Conservation (phyloP, 129 eudicot genomes). For the Flaveria robusta region DNA sequence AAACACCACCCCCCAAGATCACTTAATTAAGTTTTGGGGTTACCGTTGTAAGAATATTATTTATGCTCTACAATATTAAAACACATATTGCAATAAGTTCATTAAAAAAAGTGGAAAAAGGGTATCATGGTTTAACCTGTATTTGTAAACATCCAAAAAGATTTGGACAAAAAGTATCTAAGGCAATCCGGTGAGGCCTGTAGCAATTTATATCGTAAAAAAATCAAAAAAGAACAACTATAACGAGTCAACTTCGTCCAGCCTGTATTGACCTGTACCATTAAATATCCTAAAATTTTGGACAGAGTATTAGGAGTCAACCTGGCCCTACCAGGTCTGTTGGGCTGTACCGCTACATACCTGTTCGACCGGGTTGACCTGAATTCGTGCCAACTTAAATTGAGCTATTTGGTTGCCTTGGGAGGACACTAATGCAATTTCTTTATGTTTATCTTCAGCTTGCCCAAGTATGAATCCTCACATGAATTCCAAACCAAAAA, state of each 20-base stretch:
- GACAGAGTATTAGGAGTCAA: not conserved
- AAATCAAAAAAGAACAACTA: not conserved
- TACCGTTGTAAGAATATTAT: no score
- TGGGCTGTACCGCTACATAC: not conserved
- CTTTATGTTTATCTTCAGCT: constrained; percentile 40
- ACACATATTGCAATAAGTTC: not conserved
- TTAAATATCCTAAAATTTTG: not conserved
- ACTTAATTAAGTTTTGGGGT: no score
- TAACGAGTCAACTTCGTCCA: not conserved
- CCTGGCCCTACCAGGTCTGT: not conserved
- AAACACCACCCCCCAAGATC: no score
- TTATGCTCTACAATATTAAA: no score
- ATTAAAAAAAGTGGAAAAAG: not conserved
- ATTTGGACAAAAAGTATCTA: not conserved
- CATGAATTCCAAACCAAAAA: constrained; percentile 90
- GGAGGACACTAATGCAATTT: not conserved
- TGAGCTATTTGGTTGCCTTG: no score
- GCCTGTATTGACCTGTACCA: not conserved
- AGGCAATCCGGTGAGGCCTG: not conserved
- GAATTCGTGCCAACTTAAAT: not conserved
- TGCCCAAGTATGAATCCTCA: constrained; percentile 83
- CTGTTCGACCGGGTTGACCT: not conserved
- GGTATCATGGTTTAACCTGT: not conserved
- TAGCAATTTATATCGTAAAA: not conserved
- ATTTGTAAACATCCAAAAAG: no score